phyloP scores from a whole-genome alignment of 2,329 filamentous ascomycete species.

The Epichloe coenophiala region DNA sequence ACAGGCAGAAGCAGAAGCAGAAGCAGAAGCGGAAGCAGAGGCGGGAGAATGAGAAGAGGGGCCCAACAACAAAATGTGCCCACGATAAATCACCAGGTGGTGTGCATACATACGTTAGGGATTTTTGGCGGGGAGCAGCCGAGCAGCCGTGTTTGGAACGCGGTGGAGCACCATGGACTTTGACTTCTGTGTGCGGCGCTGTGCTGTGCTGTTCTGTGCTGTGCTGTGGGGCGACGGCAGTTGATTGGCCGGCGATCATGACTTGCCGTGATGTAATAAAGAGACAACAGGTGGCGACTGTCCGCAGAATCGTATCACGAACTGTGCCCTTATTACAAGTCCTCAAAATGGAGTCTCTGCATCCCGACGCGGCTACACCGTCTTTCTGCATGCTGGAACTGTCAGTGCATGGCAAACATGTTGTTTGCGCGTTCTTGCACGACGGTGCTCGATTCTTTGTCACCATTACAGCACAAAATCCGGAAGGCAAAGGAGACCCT shows the following conservation, averaged over 20 bases:
- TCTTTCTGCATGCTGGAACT: too few relatives aligned
- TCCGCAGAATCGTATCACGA: too few relatives aligned
- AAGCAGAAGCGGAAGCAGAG: slow-evolving; percentile 1
- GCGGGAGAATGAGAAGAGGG: slow-evolving; percentile 8
- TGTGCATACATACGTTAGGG: background rate
- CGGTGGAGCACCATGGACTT: too few relatives aligned
- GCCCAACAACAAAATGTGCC: slow-evolving; percentile 18
- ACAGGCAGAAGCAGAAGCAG: slow-evolving; percentile 3
- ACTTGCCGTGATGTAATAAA: too few relatives aligned
- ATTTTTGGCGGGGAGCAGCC: slow-evolving; percentile 20
- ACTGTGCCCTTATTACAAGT: too few relatives aligned
- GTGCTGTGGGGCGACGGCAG: background rate
- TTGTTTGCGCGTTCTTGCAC: slow-evolving; percentile 5
- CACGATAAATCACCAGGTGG: slow-evolving; percentile 7
- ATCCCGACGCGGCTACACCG: too few relatives aligned
- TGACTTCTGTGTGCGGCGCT: too few relatives aligned
- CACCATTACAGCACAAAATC: slow-evolving; percentile 3
- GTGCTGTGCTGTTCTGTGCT: too few relatives aligned
- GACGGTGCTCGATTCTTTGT: slow-evolving; percentile 5
- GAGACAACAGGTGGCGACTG: too few relatives aligned
- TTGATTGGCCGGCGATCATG: background rate
- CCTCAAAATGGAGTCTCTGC: too few relatives aligned
- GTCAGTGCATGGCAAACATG: too few relatives aligned
- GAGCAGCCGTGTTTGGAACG: slow-evolving; percentile 3
- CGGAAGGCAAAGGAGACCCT: slow-evolving; percentile 5